Evolutionary conservation across 2,329 filamentous ascomycete species (phyloP).

Genomic region (Pezicula rhizophila): DNA sequence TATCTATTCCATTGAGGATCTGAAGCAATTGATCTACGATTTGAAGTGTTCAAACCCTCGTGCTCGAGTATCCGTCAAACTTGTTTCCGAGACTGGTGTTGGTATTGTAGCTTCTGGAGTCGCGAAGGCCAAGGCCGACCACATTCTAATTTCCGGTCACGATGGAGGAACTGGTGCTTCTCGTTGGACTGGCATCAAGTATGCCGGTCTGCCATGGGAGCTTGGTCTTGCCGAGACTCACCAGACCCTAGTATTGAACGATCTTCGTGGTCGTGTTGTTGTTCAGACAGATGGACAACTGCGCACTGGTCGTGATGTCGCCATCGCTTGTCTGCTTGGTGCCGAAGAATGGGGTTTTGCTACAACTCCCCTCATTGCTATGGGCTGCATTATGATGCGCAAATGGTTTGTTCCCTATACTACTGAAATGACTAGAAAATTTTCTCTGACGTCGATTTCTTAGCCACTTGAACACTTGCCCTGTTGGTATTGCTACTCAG

Average conservation of each 20-base stretch:
- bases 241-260: slow-evolving; percentile 91
- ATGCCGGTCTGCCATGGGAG: slow-evolving; percentile 95
- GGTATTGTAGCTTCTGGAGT: slow-evolving; percentile 97
- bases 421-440: slow-evolving; percentile 1
- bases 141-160: slow-evolving; percentile 94
- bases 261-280: slow-evolving; percentile 89
- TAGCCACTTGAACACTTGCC: slow-evolving; percentile 62
- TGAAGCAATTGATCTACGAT: slow-evolving; percentile 97
- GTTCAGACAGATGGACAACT: slow-evolving; percentile 96
- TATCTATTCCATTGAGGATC: slow-evolving; percentile 96
- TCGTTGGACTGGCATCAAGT: slow-evolving; percentile 98
- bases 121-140: slow-evolving; percentile 93
- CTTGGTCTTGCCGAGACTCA: slow-evolving; percentile 94
- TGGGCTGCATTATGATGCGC: slow-evolving; percentile 95
- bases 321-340: slow-evolving; percentile 88
- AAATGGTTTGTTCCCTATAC: slow-evolving; percentile 50
- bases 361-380: slow-evolving; percentile 87
- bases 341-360: slow-evolving; percentile 99
- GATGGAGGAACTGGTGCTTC: slow-evolving; percentile 96
- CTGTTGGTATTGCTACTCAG: slow-evolving; percentile 92
- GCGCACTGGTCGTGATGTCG: slow-evolving; percentile 85
- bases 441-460: slow-evolving; percentile 8
- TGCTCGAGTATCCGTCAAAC: slow-evolving; percentile 89
- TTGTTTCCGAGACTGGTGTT: slow-evolving; percentile 94
- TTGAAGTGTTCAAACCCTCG: slow-evolving; percentile 94